Conservation (phyloP, 139 green algal species). For the Coccomyxa sp. region DNA sequence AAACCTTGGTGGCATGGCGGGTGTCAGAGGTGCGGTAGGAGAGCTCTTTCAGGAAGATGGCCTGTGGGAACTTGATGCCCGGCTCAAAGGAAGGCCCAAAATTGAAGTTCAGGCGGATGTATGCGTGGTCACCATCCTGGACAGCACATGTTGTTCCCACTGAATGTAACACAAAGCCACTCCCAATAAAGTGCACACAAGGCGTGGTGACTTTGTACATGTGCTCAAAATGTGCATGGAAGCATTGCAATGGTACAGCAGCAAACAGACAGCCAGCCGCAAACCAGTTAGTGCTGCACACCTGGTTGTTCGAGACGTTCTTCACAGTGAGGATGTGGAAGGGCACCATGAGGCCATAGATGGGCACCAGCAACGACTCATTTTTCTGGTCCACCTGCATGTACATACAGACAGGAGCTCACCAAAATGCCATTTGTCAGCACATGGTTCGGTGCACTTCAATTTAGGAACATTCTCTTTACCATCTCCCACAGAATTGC, state of each 20-base stretch:
- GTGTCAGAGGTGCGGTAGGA: conserved; percentile 80
- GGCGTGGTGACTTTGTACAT: no score
- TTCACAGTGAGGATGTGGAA: conserved; percentile 97
- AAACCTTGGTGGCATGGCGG: conserved; percentile 42
- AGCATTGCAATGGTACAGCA: no score
- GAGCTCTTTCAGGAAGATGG: conserved; percentile 90
- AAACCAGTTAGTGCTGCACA: no score
- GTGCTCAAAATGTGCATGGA: no score
- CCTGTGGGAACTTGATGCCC: conserved; percentile 53
- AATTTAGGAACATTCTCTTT: no score
- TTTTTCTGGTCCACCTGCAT: conserved; percentile 59
- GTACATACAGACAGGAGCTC: background rate
- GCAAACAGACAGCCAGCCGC: no score
- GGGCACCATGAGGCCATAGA: conserved; percentile 94
- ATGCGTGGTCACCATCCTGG: conserved; percentile 68
- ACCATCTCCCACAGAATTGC: no score
- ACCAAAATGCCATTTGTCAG: no score
- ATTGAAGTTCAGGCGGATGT: conserved; percentile 96
- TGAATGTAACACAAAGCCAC: background rate
- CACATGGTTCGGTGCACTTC: no score
- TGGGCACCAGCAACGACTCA: conserved; percentile 90
- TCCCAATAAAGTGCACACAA: background rate
- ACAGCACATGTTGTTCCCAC: background rate
- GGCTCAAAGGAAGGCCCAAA: conserved; percentile 73
- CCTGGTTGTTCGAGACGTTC: conserved; percentile 62